Evolutionary conservation across 1,284 basidiomycete genomes (phyloP).

Genomic region (Erythrobasidium hasegawianum): DNA sequence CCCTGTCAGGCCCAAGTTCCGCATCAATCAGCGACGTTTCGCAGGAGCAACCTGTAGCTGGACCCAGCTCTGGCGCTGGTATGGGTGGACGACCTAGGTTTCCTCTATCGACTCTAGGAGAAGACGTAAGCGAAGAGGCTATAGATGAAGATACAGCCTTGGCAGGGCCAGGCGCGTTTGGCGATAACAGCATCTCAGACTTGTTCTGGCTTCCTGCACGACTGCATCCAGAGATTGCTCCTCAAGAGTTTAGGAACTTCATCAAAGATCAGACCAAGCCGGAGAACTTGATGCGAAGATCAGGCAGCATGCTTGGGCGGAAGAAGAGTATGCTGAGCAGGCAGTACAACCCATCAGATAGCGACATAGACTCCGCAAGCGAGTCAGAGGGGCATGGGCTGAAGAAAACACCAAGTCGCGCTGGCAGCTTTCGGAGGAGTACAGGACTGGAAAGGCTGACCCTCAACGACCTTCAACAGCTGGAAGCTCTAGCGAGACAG

Average conservation of each 20-base stretch:
- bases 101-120: not conserved
- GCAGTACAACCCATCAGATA: constrained; percentile 44
- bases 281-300: constrained; percentile 46
- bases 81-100: not conserved
- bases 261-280: constrained; percentile 79
- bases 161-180: not conserved
- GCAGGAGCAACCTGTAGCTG: not conserved
- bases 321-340: constrained; percentile 45
- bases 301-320: constrained; percentile 38
- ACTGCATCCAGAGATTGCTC: constrained; percentile 94
- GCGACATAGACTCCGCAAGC: constrained; percentile 60
- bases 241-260: constrained; percentile 89
- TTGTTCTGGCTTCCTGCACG: constrained; percentile 98
- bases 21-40: not conserved
- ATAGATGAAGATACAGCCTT: constrained; percentile 11
- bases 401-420: constrained; percentile 46
- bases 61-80: constrained; percentile 7
- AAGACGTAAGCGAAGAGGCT: constrained; percentile 5
- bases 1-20: not conserved
- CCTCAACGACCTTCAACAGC: constrained; percentile 82
- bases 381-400: constrained; percentile 72
- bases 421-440: constrained; percentile 62
- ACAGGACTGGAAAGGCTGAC: constrained; percentile 62
- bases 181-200: constrained; percentile 46
- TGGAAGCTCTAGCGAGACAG: constrained; percentile 88